Percentiles rank a stretch among this genome's conserved stretches.
These are phyloP conservation scores for Cercophora newfieldiana DNA, from an alignment of 495 filamentous ascomycete species.

Conservation along the genomic window DNA sequence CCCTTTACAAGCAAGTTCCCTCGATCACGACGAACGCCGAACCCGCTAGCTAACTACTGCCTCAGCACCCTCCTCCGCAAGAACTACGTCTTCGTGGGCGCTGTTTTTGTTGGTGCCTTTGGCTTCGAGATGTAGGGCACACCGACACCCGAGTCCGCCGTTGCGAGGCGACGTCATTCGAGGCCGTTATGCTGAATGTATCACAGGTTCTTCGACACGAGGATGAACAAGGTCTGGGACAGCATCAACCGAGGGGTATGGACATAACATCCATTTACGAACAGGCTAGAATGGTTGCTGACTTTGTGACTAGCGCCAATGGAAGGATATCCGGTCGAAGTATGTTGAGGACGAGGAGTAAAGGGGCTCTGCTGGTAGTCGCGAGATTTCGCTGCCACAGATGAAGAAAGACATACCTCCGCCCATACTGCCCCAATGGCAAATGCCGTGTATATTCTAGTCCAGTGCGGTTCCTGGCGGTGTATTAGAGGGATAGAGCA, in stretches of 20 bases:
- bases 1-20: conserved; percentile 79
- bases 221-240: conserved; percentile 85
- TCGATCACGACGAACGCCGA: conserved; percentile 15
- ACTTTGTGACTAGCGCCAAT: conserved; percentile 75
- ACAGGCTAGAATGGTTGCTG: conserved; percentile 23
- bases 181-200: conserved; percentile 25
- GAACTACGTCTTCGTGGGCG: conserved; percentile 82
- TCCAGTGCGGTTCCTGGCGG: conserved; percentile 11
- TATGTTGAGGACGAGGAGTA: conserved; percentile 61
- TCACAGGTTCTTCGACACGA: conserved; percentile 70
- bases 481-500: conserved; percentile 31
- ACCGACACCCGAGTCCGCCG: conserved; percentile 14
- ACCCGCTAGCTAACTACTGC: conserved; percentile 31
- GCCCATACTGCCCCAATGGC: not conserved
- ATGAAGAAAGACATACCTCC: not conserved
- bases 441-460: conserved; percentile 28
- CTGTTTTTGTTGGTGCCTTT: conserved; percentile 85
- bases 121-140: conserved; percentile 82
- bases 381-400: not conserved
- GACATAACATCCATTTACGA: conserved; percentile 16
- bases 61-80: conserved; percentile 77
- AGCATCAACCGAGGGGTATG: conserved; percentile 84
- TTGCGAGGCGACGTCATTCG: not conserved
- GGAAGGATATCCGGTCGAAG: conserved; percentile 95
- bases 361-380: not conserved